phyloP scores from a whole-genome alignment of 1,284 basidiomycete species.

The Paramarasmius palmivorus region DNA sequence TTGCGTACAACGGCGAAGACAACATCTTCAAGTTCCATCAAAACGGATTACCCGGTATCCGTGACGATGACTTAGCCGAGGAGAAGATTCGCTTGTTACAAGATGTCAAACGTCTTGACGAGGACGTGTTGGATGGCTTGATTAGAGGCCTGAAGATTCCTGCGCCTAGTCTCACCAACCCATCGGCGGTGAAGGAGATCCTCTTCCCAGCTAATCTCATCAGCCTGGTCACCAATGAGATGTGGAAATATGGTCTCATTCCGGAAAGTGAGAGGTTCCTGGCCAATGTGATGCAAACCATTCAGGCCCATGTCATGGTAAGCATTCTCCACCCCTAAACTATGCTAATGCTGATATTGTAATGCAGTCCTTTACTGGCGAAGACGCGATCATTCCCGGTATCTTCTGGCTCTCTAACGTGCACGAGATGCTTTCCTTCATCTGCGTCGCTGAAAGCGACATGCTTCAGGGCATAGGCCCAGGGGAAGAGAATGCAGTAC shows the following conservation, averaged over 20 bases:
- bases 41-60: constrained; percentile 74
- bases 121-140: constrained; percentile 91
- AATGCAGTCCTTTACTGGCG: constrained; percentile 82
- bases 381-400: constrained; percentile 95
- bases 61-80: constrained; percentile 85
- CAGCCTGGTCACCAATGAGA: constrained; percentile 96
- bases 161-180: constrained; percentile 86
- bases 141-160: constrained; percentile 94
- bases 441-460: constrained; percentile 97
- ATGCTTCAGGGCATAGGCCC: constrained; percentile 98
- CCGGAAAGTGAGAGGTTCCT: constrained; percentile 97
- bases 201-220: constrained; percentile 99
- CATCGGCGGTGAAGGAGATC: constrained; percentile 95
- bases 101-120: constrained; percentile 89
- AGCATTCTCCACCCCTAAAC: constrained; percentile 25
- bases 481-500: constrained; percentile 88
- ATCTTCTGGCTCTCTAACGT: constrained; percentile 99
- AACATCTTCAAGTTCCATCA: constrained; percentile 67
- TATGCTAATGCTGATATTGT: not conserved
- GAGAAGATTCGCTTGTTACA: constrained; percentile 95
- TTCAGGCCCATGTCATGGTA: constrained; percentile 98
- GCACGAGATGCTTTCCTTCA: constrained; percentile 99
- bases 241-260: constrained; percentile 99
- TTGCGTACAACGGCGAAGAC: constrained; percentile 84
- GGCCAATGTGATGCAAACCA: constrained; percentile 98